Evolutionary conservation across 2,329 filamentous ascomycete genomes (phyloP).

Genomic region (Setomelanomma holmii): DNA sequence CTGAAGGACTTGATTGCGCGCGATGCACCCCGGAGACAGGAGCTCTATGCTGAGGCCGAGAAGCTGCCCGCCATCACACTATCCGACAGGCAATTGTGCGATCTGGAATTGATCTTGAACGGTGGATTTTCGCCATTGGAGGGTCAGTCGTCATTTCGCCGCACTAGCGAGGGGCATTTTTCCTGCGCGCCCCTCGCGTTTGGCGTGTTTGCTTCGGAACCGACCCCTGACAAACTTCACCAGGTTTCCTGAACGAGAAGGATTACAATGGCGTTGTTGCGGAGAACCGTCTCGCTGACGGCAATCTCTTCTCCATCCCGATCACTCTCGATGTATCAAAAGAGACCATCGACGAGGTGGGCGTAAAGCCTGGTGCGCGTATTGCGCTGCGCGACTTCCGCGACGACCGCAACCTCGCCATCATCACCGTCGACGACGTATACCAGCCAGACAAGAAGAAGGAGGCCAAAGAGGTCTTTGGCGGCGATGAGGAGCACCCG

Average conservation of each 20-base stretch:
- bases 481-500: conserved; percentile 85
- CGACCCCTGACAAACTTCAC: conserved; percentile 9
- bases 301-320: conserved; percentile 93
- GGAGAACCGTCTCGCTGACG: conserved; percentile 84
- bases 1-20: conserved; percentile 97
- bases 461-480: conserved; percentile 94
- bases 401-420: conserved; percentile 94
- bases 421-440: conserved; percentile 92
- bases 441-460: conserved; percentile 96
- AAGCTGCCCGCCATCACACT: conserved; percentile 82
- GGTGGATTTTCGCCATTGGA: conserved; percentile 97
- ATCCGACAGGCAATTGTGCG: conserved; percentile 93
- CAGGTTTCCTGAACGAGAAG: conserved; percentile 95
- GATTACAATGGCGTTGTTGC: conserved; percentile 96
- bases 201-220: conserved; percentile 27
- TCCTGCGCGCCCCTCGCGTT: conserved; percentile 34
- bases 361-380: conserved; percentile 79
- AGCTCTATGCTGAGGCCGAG: conserved; percentile 86
- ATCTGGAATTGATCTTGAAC: conserved; percentile 95
- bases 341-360: conserved; percentile 74
- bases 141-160: conserved; percentile 65
- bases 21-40: conserved; percentile 80
- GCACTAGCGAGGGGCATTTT: conserved; percentile 10
- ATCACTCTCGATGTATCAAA: conserved; percentile 89
- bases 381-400: conserved; percentile 93